These are phyloP conservation scores for Paraphysoderma sedebokerense DNA, from an alignment of 371 early-diverging fungal genomes.

Conservation along the genomic window DNA sequence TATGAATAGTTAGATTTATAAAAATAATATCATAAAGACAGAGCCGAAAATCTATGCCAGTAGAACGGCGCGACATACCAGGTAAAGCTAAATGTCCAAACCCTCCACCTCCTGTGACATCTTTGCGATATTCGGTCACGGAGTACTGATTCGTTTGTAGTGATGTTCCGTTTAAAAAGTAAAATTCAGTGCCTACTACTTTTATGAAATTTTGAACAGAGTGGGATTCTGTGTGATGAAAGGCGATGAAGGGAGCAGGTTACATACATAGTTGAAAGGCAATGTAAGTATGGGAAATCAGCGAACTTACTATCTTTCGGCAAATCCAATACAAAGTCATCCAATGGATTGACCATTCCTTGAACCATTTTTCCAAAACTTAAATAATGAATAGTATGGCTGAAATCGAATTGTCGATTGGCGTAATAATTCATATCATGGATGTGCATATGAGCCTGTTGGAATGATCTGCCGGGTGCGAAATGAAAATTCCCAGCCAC, in stretches of 20 bases:
- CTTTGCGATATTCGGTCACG: conserved; percentile 64
- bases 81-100: conserved; percentile 2
- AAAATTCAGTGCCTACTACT: conserved; percentile 75
- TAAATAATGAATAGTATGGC: conserved; percentile 65
- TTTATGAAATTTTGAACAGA: conserved; percentile 25
- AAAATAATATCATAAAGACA: not conserved
- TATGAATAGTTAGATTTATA: not conserved
- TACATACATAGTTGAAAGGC: not conserved
- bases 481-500: conserved; percentile 59
- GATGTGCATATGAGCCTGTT: conserved; percentile 56
- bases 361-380: conserved; percentile 55
- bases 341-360: conserved; percentile 60
- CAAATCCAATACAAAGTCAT: conserved; percentile 30
- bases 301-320: conserved; percentile 10
- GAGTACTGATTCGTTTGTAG: conserved; percentile 83
- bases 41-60: conserved; percentile 16
- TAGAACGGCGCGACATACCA: too few species aligned
- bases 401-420: conserved; percentile 49
- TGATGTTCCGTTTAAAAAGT: conserved; percentile 38
- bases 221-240: not conserved
- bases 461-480: conserved; percentile 79
- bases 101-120: conserved; percentile 10
- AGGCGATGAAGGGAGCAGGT: not conserved
- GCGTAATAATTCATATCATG: conserved; percentile 55
- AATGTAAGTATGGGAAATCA: not conserved